Percentiles rank a stretch among this genome's conserved stretches.
phyloP scores from a whole-genome alignment of 768 basidiomycete genomes.

The Psilocybe tampanensis region DNA sequence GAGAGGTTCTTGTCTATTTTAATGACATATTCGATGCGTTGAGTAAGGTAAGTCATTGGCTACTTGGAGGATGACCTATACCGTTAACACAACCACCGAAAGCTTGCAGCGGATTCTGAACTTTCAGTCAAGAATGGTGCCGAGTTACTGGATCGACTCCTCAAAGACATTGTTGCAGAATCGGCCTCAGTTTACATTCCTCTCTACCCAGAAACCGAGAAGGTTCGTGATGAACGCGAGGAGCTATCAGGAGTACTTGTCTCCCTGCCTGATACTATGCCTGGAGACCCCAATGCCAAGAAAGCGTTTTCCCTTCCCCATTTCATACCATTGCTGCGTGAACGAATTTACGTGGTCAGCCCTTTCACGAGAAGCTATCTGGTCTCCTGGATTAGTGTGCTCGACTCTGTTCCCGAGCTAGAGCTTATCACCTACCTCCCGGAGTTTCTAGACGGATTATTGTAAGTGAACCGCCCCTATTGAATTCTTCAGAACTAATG shows the following conservation, averaged over 20 bases:
- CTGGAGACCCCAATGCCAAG: slow-evolving; percentile 43
- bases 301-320: slow-evolving; percentile 93
- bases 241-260: slow-evolving; percentile 65
- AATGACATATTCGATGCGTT: slow-evolving; percentile 98
- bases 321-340: slow-evolving; percentile 92
- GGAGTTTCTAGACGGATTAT: slow-evolving; percentile 89
- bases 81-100: slow-evolving; percentile 11
- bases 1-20: slow-evolving; percentile 95
- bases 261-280: slow-evolving; percentile 55
- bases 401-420: slow-evolving; percentile 95
- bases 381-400: slow-evolving; percentile 95
- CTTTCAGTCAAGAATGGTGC: slow-evolving; percentile 98
- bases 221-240: slow-evolving; percentile 59
- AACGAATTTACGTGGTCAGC: slow-evolving; percentile 93
- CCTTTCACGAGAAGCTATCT: slow-evolving; percentile 96
- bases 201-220: slow-evolving; percentile 80
- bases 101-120: slow-evolving; percentile 97
- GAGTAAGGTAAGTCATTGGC: slow-evolving; percentile 76
- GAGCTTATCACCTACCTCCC: slow-evolving; percentile 95
- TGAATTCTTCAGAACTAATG: slow-evolving; percentile 4
- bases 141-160: slow-evolving; percentile 92
- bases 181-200: slow-evolving; percentile 95
- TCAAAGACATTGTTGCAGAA: slow-evolving; percentile 98
- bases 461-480: slow-evolving; percentile 53
- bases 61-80: background rate